phyloP scores from a whole-genome alignment of 2,329 filamentous ascomycete genomes.

The Paracoccidioides lutzii region DNA sequence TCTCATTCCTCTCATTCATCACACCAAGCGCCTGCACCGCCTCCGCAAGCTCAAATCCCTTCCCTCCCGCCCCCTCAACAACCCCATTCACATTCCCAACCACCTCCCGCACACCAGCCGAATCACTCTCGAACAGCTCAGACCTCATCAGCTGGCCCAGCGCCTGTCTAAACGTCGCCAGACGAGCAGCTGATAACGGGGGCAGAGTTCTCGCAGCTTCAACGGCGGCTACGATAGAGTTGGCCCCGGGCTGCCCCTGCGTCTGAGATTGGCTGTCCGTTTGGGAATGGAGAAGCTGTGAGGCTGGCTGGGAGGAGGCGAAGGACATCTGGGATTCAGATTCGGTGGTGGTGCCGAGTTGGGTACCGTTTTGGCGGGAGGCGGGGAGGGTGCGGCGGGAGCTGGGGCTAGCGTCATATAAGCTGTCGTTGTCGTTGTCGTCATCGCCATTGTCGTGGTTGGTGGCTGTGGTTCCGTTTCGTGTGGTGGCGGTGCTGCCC shows the following conservation, averaged over 20 bases:
- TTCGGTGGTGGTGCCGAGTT: slow-evolving; percentile 25
- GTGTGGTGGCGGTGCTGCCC: slow-evolving; percentile 23
- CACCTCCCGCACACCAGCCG: slow-evolving; percentile 60
- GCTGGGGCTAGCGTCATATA: slow-evolving; percentile 41
- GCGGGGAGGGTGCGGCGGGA: slow-evolving; percentile 21
- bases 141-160: slow-evolving; percentile 75
- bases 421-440: slow-evolving; percentile 39
- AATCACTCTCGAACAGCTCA: slow-evolving; percentile 67
- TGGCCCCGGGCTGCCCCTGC: background rate
- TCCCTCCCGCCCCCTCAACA: slow-evolving; percentile 39
- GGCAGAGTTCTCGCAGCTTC: slow-evolving; percentile 23
- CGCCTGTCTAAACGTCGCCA: slow-evolving; percentile 63
- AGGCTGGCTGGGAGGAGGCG: slow-evolving; percentile 67
- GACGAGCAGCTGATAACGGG: slow-evolving; percentile 48
- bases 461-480: slow-evolving; percentile 21
- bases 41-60: slow-evolving; percentile 56
- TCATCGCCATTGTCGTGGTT: slow-evolving; percentile 43
- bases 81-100: slow-evolving; percentile 67
- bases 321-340: slow-evolving; percentile 50
- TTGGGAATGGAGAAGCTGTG: slow-evolving; percentile 50
- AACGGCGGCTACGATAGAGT: slow-evolving; percentile 17
- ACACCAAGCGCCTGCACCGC: slow-evolving; percentile 62
- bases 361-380: slow-evolving; percentile 28
- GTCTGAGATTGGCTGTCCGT: slow-evolving; percentile 19
- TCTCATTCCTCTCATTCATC: slow-evolving; percentile 72